A percentile compares a stretch with the other conserved stretches of the same genome.
These are phyloP conservation scores for Hymenoscyphus occultus DNA, from an alignment of 2,329 filamentous ascomycete species.

Conservation along the genomic window DNA sequence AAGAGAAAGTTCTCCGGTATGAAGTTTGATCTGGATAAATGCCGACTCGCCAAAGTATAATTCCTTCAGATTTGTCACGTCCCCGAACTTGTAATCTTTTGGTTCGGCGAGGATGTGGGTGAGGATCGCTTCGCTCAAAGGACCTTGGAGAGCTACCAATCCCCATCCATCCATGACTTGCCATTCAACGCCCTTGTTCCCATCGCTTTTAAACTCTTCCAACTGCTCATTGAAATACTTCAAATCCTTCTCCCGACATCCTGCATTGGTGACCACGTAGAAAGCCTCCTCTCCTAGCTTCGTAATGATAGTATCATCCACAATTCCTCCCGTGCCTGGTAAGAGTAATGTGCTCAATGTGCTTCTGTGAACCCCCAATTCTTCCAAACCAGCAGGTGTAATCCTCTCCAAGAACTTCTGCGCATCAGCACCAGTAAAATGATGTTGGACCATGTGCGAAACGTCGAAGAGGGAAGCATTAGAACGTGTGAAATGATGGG, in stretches of 20 bases:
- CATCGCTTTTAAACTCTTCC: slow-evolving; percentile 52
- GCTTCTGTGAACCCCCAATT: slow-evolving; percentile 64
- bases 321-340: slow-evolving; percentile 79
- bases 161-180: slow-evolving; percentile 69
- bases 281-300: slow-evolving; percentile 70
- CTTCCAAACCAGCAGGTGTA: slow-evolving; percentile 70
- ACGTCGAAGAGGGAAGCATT: slow-evolving; percentile 94
- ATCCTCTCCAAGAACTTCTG: slow-evolving; percentile 78
- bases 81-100: slow-evolving; percentile 35
- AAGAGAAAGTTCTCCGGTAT: slow-evolving; percentile 47
- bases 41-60: slow-evolving; percentile 81
- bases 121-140: slow-evolving; percentile 69
- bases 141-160: slow-evolving; percentile 86
- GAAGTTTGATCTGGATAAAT: slow-evolving; percentile 62
- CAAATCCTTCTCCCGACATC: slow-evolving; percentile 83
- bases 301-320: slow-evolving; percentile 92
- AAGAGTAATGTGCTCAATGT: slow-evolving; percentile 83
- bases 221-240: slow-evolving; percentile 73
- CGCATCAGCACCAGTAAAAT: slow-evolving; percentile 76
- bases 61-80: slow-evolving; percentile 50
- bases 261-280: slow-evolving; percentile 95
- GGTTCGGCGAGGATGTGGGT: slow-evolving; percentile 55
- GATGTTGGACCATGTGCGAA: slow-evolving; percentile 92
- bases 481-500: slow-evolving; percentile 84
- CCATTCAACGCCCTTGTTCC: slow-evolving; percentile 61